These are phyloP conservation scores for Begonia loranthoides DNA, from an alignment of 306 rosid genomes.

Conservation along the genomic window DNA sequence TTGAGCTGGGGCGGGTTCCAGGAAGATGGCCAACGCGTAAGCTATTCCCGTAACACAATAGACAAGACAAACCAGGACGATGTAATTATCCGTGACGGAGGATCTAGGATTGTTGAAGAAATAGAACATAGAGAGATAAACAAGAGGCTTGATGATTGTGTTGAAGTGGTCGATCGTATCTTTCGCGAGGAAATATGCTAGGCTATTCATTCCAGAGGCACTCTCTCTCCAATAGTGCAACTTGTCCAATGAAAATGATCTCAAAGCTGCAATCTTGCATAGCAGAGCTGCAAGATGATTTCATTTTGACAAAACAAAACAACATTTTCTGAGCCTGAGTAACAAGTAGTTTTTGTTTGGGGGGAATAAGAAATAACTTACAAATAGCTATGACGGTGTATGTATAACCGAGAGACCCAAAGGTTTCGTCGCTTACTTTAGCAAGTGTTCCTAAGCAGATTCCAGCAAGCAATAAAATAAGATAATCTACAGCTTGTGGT, in stretches of 20 bases:
- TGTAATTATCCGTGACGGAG: conserved; percentile 62
- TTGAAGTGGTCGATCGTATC: conserved; percentile 83
- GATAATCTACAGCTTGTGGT: conserved; percentile 71
- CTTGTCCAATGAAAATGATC: conserved; percentile 79
- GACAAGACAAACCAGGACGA: conserved; percentile 64
- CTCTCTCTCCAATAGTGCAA: conserved; percentile 93
- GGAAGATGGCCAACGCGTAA: conserved; percentile 56
- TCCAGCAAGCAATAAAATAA: conserved; percentile 82
- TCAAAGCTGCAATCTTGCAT: conserved; percentile 79
- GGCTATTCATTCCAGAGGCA: conserved; percentile 83
- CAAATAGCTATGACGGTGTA: conserved; percentile 95
- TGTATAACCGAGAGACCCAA: conserved; percentile 84
- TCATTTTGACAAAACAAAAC: neutral
- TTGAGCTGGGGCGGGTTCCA: conserved; percentile 96
- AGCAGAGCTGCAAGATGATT: conserved; percentile 62
- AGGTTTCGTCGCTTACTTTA: conserved; percentile 89
- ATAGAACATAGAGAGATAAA: conserved; percentile 95
- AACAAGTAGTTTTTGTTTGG: too few species aligned
- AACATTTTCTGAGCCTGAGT: too few species aligned
- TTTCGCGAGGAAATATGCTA: conserved; percentile 87
- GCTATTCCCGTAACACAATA: conserved; percentile 96
- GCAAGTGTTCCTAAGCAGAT: conserved; percentile 93
- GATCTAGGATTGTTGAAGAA: conserved; percentile 99
- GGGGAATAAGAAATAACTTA: conserved; percentile 32
- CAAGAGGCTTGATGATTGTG: conserved; percentile 70